Conservation (phyloP, 2,329 filamentous ascomycete species). For the Chaetomium sp. region DNA sequence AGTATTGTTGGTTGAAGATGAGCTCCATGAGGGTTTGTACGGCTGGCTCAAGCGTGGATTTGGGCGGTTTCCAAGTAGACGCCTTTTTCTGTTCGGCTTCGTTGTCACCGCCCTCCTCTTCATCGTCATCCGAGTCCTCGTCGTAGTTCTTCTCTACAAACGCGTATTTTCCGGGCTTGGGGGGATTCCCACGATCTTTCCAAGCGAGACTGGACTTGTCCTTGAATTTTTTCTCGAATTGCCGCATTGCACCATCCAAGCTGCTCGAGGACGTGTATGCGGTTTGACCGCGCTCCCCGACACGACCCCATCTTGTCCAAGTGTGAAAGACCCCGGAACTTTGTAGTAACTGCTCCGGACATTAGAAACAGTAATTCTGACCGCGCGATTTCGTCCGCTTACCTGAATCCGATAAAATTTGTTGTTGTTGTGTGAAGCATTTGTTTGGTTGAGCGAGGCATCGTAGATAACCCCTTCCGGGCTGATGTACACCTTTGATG, state of each 20-base stretch:
- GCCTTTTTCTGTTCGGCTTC: slow-evolving; percentile 28
- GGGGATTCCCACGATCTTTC: slow-evolving; percentile 45
- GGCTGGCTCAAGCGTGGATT: slow-evolving; percentile 52
- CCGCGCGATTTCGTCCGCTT: slow-evolving; percentile 9
- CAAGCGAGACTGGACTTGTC: slow-evolving; percentile 54
- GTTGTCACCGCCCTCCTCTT: slow-evolving; percentile 33
- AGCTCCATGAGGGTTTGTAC: slow-evolving; percentile 67
- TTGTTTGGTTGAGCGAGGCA: slow-evolving; percentile 72
- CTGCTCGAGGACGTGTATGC: slow-evolving; percentile 37
- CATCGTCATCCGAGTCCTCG: slow-evolving; percentile 56
- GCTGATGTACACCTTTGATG: slow-evolving; percentile 58
- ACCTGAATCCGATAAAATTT: slow-evolving; percentile 77
- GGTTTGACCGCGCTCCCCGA: slow-evolving; percentile 53
- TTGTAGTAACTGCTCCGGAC: too few relatives aligned
- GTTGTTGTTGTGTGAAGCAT: slow-evolving; percentile 66
- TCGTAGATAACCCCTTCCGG: slow-evolving; percentile 64
- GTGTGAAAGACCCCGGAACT: slow-evolving; percentile 19
- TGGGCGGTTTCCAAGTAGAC: slow-evolving; percentile 31
- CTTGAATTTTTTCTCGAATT: slow-evolving; percentile 57
- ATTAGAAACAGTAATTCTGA: too few relatives aligned
- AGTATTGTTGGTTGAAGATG: slow-evolving; percentile 75
- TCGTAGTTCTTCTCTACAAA: slow-evolving; percentile 77
- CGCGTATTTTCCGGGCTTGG: slow-evolving; percentile 65
- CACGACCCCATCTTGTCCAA: slow-evolving; percentile 78
- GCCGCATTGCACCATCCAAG: slow-evolving; percentile 38